These are phyloP conservation scores for Clarireedia monteithiana DNA, from an alignment of 2,329 filamentous ascomycete species.

Conservation along the genomic window DNA sequence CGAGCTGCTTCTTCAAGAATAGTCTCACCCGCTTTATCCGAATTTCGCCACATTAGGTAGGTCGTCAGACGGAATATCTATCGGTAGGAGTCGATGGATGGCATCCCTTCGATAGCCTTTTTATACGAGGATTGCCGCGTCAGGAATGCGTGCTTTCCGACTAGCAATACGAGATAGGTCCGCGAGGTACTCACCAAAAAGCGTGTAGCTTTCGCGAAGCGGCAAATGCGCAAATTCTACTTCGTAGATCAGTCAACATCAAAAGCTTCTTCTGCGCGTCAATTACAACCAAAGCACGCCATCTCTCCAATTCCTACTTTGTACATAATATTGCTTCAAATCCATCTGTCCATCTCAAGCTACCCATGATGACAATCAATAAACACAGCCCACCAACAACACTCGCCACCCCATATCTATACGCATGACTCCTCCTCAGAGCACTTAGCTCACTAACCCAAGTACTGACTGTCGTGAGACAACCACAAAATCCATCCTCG, in stretches of 20 bases:
- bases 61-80: background rate
- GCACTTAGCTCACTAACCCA: conserved; percentile 55
- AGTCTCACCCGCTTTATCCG: background rate
- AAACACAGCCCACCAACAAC: conserved; percentile 49
- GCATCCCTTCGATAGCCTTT: too few species aligned
- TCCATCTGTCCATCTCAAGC: conserved; percentile 60
- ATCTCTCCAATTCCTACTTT: conserved; percentile 14
- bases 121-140: too few species aligned
- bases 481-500: conserved; percentile 62
- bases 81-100: background rate
- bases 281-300: background rate
- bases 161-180: too few species aligned
- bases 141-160: too few species aligned
- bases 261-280: background rate
- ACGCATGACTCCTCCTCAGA: conserved; percentile 49
- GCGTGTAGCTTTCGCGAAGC: too few species aligned
- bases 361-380: conserved; percentile 66
- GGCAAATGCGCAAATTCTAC: background rate
- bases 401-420: conserved; percentile 59
- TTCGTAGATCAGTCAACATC: background rate
- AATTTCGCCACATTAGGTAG: background rate
- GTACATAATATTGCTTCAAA: conserved; percentile 33
- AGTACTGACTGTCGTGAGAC: conserved; percentile 58
- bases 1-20: conserved; percentile 1
- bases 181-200: too few species aligned